Base-by-base conservation (phyloP, 2,329 filamentous ascomycete genomes). In the Pseudogymnoascus sp. region DNA sequence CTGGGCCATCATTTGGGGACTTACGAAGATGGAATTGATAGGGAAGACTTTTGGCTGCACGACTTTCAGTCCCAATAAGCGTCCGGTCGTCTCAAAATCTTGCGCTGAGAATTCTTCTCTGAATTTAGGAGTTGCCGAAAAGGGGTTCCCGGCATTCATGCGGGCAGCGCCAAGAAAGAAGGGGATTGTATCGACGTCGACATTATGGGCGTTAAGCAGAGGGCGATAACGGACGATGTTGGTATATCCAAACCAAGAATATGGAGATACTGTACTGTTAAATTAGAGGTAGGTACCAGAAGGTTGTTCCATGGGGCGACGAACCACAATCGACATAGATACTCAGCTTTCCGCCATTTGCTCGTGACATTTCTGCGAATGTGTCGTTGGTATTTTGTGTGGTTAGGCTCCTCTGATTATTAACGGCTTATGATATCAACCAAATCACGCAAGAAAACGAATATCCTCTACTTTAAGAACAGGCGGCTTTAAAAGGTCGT, bases 171-270 rank as follows among this genome's bases (percentile, higher is more conserved):
- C 66, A 5, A 68, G 64, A 36, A 68, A 67, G 62, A 68, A 68
- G 2, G 66, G 66, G 16, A 66, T 21, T 21, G 67, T 68, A n/a
- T 68, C 61, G n/a, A 68, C 65, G 14, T 43, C 40, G 18, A 68
- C 62, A 36, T 64, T 64, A 42, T 68, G 43, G 16, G 64, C 64
- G 23, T 65, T 62, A 11, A 68, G 64, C 2, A 60, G 46, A 2
- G 65, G 65, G 3, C 66, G 63, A 56, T 65, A 60, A n/a, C 61
- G 62, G 23, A 67, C 31, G n/a, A 59, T 59, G 53, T 63, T 66
- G 40, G 63, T 65, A 38, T 63, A 62, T 7, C 66, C 66, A 28
- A 67, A 68, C 66, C 66, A 68, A 14, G 66, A 68, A 61, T 68
- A 68, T 12, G 65, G 66, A 4, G 65, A 67, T 59, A 68, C 66